phyloP scores from a whole-genome alignment of 306 rosid species.

The Lathyrus tuberosus region DNA sequence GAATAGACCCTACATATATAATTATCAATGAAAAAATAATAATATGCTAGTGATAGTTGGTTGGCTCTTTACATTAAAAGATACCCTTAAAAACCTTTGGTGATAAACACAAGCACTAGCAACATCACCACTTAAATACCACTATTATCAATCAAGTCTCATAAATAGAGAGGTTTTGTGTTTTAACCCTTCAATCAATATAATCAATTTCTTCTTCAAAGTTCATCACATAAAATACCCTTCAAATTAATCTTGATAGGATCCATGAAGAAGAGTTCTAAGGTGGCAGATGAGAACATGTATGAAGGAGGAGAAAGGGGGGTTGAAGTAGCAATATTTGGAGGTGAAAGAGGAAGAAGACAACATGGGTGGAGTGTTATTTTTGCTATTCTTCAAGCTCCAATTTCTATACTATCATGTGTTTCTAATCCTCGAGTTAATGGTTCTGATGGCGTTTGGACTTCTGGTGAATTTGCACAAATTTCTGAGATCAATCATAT shows the following conservation, averaged over 20 bases:
- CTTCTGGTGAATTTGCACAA: slow-evolving; percentile 58
- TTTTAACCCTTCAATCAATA: slow-evolving; percentile 31
- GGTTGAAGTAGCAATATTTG: slow-evolving; percentile 45
- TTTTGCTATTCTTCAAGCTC: slow-evolving; percentile 58
- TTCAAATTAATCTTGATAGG: slow-evolving; percentile 37
- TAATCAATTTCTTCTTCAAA: slow-evolving; percentile 21
- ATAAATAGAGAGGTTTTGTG: slow-evolving; percentile 15
- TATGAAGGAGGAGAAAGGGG: slow-evolving; percentile 48
- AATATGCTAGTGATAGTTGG: slow-evolving; percentile 42
- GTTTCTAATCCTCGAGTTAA: slow-evolving; percentile 59
- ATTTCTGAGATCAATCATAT: slow-evolving; percentile 79
- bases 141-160: slow-evolving; percentile 55
- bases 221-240: neutral
- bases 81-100: slow-evolving; percentile 57
- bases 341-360: slow-evolving; percentile 36
- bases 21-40: slow-evolving; percentile 1
- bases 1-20: slow-evolving; percentile 44
- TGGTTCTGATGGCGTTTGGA: slow-evolving; percentile 75
- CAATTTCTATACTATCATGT: slow-evolving; percentile 72
- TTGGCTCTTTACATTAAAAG: slow-evolving; percentile 52
- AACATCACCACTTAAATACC: slow-evolving; percentile 47
- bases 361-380: slow-evolving; percentile 53
- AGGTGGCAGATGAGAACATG: slow-evolving; percentile 90
- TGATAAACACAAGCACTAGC: slow-evolving; percentile 76
- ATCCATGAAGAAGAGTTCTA: slow-evolving; percentile 59